A percentile compares a stretch with the other conserved stretches of the same genome.
These are phyloP conservation scores for Xylaria flabelliformis DNA, from an alignment of 495 filamentous ascomycete genomes.

Conservation along the genomic window DNA sequence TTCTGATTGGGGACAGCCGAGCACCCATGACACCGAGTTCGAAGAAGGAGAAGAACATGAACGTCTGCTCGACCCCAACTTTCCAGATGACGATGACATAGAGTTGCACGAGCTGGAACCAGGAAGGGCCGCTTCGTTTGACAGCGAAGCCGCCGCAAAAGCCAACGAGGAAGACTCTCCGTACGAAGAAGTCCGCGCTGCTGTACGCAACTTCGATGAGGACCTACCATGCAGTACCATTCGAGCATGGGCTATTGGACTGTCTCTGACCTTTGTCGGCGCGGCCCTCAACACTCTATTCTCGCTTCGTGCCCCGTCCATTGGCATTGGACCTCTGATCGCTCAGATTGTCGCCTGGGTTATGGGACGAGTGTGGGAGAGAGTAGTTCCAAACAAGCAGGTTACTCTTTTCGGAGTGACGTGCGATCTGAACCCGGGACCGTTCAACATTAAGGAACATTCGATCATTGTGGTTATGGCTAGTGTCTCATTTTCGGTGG, in stretches of 20 bases:
- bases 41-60: slow-evolving; percentile 53
- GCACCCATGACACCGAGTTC: slow-evolving; percentile 36
- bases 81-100: slow-evolving; percentile 47
- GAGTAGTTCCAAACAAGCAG: slow-evolving; percentile 55
- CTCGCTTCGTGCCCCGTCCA: slow-evolving; percentile 69
- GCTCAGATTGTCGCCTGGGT: slow-evolving; percentile 76
- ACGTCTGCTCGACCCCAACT: slow-evolving; percentile 57
- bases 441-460: slow-evolving; percentile 84
- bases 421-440: slow-evolving; percentile 70
- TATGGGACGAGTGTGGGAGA: slow-evolving; percentile 63
- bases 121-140: slow-evolving; percentile 37
- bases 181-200: slow-evolving; percentile 71
- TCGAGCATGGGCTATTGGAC: slow-evolving; percentile 74
- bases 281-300: slow-evolving; percentile 75
- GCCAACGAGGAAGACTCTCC: slow-evolving; percentile 62
- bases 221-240: slow-evolving; percentile 72
- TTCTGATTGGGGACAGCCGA: slow-evolving; percentile 29
- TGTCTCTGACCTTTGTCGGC: slow-evolving; percentile 68
- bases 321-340: slow-evolving; percentile 70
- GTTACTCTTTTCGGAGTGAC: slow-evolving; percentile 61
- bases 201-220: slow-evolving; percentile 69
- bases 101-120: slow-evolving; percentile 38
- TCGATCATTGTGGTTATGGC: slow-evolving; percentile 80
- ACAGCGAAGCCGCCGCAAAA: slow-evolving; percentile 44
- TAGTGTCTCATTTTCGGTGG: slow-evolving; percentile 63